phyloP scores from a whole-genome alignment of 2,329 filamentous ascomycete species.

The Ascochyta viciae-villosae region DNA sequence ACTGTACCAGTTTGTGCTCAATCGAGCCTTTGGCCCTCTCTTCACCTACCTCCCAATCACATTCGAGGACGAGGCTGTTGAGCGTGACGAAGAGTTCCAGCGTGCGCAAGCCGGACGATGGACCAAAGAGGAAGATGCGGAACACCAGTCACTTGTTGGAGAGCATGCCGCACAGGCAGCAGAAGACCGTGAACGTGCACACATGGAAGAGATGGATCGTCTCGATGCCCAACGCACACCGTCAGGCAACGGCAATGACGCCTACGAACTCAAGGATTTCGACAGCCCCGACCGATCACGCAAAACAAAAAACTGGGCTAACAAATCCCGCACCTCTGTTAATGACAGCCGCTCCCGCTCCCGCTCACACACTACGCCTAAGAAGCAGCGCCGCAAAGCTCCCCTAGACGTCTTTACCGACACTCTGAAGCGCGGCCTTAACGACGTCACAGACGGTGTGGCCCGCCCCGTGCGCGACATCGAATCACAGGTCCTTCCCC shows the following conservation, averaged over 20 bases:
- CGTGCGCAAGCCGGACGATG: constrained; percentile 76
- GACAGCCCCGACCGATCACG: constrained; percentile 30
- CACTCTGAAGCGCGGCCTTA: constrained; percentile 36
- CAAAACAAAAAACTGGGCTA: constrained; percentile 39
- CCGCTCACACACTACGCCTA: constrained; percentile 23
- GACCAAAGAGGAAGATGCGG: constrained; percentile 60
- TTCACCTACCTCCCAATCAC: constrained; percentile 92
- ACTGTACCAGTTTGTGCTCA: constrained; percentile 81
- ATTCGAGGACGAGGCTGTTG: constrained; percentile 90
- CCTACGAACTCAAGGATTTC: constrained; percentile 41
- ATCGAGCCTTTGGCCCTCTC: constrained; percentile 82
- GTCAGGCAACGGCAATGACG: constrained; percentile 11
- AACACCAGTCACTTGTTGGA: constrained; percentile 50
- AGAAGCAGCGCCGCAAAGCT: constrained; percentile 32
- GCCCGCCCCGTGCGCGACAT: constrained; percentile 44
- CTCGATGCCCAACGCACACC: constrained; percentile 19
- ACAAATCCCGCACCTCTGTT: constrained; percentile 37
- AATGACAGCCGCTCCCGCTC: constrained; percentile 39
- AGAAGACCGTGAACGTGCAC: constrained; percentile 44
- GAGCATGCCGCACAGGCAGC: constrained; percentile 38
- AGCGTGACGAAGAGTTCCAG: constrained; percentile 89
- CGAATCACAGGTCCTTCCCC: constrained; percentile 63
- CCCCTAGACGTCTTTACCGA: constrained; percentile 39
- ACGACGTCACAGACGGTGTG: constrained; percentile 42
- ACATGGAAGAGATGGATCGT: constrained; percentile 37